A percentile compares a stretch with the other conserved stretches of the same genome.
phyloP scores from a whole-genome alignment of 2,329 filamentous ascomycete genomes.

The Fusarium miscanthi region DNA sequence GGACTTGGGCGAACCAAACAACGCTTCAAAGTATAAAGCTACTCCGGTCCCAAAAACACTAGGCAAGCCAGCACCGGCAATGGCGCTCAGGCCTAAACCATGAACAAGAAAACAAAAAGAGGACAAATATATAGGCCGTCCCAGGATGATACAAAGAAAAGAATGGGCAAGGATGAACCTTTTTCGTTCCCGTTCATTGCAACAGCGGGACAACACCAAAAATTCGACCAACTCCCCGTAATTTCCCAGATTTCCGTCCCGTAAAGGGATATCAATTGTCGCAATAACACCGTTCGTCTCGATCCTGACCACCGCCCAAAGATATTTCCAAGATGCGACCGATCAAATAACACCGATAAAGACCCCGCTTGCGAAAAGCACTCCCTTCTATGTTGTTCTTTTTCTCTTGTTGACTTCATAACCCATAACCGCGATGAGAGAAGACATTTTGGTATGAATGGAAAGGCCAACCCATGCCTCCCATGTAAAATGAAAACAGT shows the following conservation, averaged over 20 bases:
- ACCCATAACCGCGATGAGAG: constrained; percentile 53
- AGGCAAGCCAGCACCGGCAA: constrained; percentile 32
- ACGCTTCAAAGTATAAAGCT: constrained; percentile 41
- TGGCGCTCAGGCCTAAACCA: constrained; percentile 23
- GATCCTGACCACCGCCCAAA: constrained; percentile 49
- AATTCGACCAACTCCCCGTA: constrained; percentile 53
- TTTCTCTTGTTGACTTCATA: constrained; percentile 59
- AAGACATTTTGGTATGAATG: constrained; percentile 48
- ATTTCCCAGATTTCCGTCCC: constrained; percentile 48
- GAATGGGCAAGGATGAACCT: constrained; percentile 40
- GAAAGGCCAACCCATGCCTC: constrained; percentile 39
- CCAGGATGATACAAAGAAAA: constrained; percentile 47
- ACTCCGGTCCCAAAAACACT: constrained; percentile 36
- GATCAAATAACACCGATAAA: constrained; percentile 52
- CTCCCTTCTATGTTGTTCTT: constrained; percentile 60
- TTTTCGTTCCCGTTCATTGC: constrained; percentile 49
- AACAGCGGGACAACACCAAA: constrained; percentile 45
- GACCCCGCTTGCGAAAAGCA: constrained; percentile 49
- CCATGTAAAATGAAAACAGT: constrained; percentile 50
- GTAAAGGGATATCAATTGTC: constrained; percentile 45
- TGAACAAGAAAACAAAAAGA: constrained; percentile 40
- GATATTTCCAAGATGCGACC: constrained; percentile 50
- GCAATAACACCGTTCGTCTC: constrained; percentile 51
- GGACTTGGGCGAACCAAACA: constrained; percentile 46
- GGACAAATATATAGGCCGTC: constrained; percentile 48